phyloP scores from a whole-genome alignment of 495 filamentous ascomycete species.

The Pyrenopolyporus hunteri region DNA sequence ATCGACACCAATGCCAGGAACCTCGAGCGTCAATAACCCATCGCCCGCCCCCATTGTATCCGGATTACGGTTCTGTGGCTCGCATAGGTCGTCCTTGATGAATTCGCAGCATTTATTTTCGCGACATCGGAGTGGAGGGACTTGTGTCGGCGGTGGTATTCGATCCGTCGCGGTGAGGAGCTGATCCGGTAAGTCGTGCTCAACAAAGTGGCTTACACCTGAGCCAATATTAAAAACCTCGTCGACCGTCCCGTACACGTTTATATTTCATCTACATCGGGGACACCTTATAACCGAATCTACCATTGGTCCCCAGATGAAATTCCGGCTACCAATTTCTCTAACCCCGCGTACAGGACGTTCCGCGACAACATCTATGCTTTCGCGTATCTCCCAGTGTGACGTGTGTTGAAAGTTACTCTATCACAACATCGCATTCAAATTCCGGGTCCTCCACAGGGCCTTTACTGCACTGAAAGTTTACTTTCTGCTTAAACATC shows the following conservation, averaged over 20 bases:
- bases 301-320: background rate
- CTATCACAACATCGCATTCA: conserved; percentile 2
- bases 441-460: background rate
- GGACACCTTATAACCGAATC: background rate
- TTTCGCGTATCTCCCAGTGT: background rate
- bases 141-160: conserved; percentile 32
- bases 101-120: conserved; percentile 25
- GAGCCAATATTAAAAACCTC: background rate
- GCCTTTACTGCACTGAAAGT: background rate
- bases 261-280: conserved; percentile 8
- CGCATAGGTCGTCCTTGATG: conserved; percentile 24
- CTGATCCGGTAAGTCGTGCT: conserved; percentile 28
- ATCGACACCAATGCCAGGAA: conserved; percentile 19
- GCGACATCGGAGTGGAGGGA: conserved; percentile 35
- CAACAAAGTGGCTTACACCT: conserved; percentile 14
- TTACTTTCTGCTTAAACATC: background rate
- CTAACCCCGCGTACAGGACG: conserved; percentile 27
- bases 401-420: conserved; percentile 8
- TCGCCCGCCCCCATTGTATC: background rate
- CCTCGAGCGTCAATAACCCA: conserved; percentile 18
- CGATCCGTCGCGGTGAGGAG: conserved; percentile 33
- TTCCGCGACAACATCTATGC: conserved; percentile 6
- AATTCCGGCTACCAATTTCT: conserved; percentile 1
- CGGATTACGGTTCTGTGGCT: background rate
- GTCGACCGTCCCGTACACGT: background rate